Percentiles rank a stretch among this genome's conserved stretches.
Evolutionary conservation across 2,329 filamentous ascomycete genomes (phyloP).

Genomic region (Fusarium sp.): DNA sequence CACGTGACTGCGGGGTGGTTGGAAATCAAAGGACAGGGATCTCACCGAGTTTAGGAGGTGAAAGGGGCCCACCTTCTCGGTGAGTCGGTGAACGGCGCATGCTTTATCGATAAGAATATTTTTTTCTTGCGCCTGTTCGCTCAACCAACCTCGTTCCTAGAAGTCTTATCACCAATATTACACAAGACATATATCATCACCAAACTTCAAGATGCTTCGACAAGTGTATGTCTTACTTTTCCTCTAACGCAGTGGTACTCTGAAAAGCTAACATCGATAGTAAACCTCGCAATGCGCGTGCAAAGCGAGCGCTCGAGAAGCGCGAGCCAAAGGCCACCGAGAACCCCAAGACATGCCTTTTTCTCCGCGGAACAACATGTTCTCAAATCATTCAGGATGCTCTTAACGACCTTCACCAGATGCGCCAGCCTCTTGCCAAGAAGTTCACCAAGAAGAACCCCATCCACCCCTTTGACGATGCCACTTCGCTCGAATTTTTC

Average conservation of each 20-base stretch:
- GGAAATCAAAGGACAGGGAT: slow-evolving; percentile 4
- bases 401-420: slow-evolving; percentile 83
- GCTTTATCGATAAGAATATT: slow-evolving; percentile 55
- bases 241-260: background rate
- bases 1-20: slow-evolving; percentile 56
- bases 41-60: slow-evolving; percentile 16
- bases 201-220: slow-evolving; percentile 59
- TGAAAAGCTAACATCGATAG: slow-evolving; percentile 39
- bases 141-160: slow-evolving; percentile 21
- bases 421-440: slow-evolving; percentile 87
- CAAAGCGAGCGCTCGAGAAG: slow-evolving; percentile 94
- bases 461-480: slow-evolving; percentile 94
- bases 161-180: slow-evolving; percentile 34
- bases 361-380: slow-evolving; percentile 88
- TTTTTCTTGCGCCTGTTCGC: slow-evolving; percentile 48
- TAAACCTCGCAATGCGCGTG: slow-evolving; percentile 81
- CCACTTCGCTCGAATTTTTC: slow-evolving; percentile 92
- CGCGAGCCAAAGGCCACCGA: slow-evolving; percentile 90
- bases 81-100: slow-evolving; percentile 21
- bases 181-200: slow-evolving; percentile 23
- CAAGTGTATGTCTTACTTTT: slow-evolving; percentile 58
- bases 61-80: slow-evolving; percentile 14
- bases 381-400: slow-evolving; percentile 87
- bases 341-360: slow-evolving; percentile 89
- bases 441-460: slow-evolving; percentile 98